Conservation (phyloP, 2,329 filamentous ascomycete species). For the Penicillium sp. region DNA sequence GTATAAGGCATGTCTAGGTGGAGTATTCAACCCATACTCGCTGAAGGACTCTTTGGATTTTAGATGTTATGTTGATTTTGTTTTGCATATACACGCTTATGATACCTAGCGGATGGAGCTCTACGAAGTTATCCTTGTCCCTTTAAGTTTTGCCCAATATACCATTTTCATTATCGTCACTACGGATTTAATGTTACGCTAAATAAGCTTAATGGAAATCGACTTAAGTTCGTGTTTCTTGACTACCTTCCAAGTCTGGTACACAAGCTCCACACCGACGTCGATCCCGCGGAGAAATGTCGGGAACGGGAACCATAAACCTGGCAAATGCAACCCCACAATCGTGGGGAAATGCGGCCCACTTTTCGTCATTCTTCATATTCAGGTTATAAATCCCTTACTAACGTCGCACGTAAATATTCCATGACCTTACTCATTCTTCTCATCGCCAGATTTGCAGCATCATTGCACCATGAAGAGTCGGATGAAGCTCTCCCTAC, state of each 20-base stretch:
- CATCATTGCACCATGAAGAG: slow-evolving; percentile 4
- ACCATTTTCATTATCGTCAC: too few relatives aligned
- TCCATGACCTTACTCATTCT: background rate
- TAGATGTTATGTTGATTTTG: background rate
- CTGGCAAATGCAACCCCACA: slow-evolving; percentile 3
- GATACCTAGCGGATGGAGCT: background rate
- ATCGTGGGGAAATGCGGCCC: slow-evolving; percentile 8
- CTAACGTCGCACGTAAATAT: background rate
- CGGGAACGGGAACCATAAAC: slow-evolving; percentile 5
- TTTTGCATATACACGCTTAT: background rate
- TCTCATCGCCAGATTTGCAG: background rate
- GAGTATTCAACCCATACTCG: background rate
- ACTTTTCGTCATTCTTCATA: background rate
- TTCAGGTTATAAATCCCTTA: background rate
- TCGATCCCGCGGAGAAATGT: slow-evolving; percentile 13
- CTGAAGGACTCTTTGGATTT: background rate
- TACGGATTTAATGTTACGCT: background rate
- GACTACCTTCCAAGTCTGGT: background rate
- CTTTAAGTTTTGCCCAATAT: background rate
- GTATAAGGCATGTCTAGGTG: background rate
- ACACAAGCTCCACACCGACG: background rate
- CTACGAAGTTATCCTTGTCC: background rate
- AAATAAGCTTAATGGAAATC: background rate
- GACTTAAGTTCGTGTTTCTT: background rate
- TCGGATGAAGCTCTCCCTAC: slow-evolving; percentile 3